phyloP scores from a whole-genome alignment of 257 asterid genomes.

The Cordia subcordata region DNA sequence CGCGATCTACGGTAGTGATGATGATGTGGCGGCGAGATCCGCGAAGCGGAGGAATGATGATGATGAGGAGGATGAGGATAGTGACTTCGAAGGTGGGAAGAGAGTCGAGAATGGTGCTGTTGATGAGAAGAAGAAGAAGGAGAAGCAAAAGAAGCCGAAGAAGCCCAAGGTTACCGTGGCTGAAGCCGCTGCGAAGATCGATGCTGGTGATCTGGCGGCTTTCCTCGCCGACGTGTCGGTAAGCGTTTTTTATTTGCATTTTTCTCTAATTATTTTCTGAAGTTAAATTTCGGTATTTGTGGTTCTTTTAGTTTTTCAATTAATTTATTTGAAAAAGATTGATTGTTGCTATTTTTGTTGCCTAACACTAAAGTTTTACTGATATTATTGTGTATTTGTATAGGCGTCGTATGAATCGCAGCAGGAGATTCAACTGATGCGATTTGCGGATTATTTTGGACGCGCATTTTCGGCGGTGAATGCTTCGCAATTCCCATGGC shows the following conservation, averaged over 20 bases:
- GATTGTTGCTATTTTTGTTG: background rate
- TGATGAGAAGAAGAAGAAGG: conserved; percentile 58
- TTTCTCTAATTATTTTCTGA: background rate
- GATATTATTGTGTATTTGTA: background rate
- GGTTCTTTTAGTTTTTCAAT: conserved; percentile 1
- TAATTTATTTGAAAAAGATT: background rate
- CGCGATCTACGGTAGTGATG: conserved; percentile 39
- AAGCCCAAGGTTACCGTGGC: conserved; percentile 66
- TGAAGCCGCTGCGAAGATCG: conserved; percentile 80
- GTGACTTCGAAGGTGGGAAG: conserved; percentile 25
- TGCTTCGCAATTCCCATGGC: conserved; percentile 84
- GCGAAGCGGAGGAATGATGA: conserved; percentile 9
- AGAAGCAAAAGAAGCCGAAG: conserved; percentile 54
- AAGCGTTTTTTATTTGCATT: background rate
- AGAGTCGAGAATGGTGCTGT: conserved; percentile 30
- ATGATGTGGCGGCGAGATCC: background rate
- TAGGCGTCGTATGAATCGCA: conserved; percentile 78
- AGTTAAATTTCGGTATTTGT: background rate
- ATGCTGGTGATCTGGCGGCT: conserved; percentile 50
- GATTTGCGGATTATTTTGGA: conserved; percentile 91
- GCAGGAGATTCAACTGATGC: conserved; percentile 76
- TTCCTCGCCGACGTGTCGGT: conserved; percentile 67
- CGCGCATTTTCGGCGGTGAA: conserved; percentile 75
- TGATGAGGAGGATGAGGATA: conserved; percentile 30
- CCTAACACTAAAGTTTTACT: no score